Evolutionary conservation across 2,329 filamentous ascomycete genomes (phyloP).

Genomic region (Nectriaceae sp.): DNA sequence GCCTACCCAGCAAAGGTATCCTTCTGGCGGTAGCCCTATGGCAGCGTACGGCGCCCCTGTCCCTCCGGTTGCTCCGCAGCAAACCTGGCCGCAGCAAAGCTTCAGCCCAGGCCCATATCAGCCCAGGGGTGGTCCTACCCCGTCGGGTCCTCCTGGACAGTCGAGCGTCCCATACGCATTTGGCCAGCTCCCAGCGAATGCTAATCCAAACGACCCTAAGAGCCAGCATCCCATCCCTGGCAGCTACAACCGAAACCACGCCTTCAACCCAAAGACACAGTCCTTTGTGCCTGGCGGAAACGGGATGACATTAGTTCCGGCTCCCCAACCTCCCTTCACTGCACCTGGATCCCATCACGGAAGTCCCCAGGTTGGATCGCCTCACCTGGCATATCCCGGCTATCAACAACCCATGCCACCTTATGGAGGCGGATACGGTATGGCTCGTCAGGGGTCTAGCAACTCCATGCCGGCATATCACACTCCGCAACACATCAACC

Average conservation of each 20-base stretch:
- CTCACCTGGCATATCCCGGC: conserved; percentile 51
- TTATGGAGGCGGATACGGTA: conserved; percentile 53
- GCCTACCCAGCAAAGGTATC: conserved; percentile 34
- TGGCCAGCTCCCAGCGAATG: conserved; percentile 73
- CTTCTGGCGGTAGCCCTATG: conserved; percentile 37
- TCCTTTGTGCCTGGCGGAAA: conserved; percentile 75
- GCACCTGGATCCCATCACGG: conserved; percentile 52
- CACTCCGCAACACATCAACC: conserved; percentile 31
- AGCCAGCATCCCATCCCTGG: conserved; percentile 82
- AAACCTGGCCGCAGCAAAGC: conserved; percentile 41
- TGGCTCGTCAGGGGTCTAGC: conserved; percentile 59
- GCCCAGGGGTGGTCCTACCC: conserved; percentile 29
- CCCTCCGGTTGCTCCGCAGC: conserved; percentile 30
- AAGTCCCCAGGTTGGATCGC: conserved; percentile 55
- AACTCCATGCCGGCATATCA: conserved; percentile 56
- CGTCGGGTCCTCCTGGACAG: conserved; percentile 32
- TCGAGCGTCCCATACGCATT: conserved; percentile 66
- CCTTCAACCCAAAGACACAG: conserved; percentile 93
- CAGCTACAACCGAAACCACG: conserved; percentile 74
- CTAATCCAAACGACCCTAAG: conserved; percentile 70
- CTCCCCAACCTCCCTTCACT: conserved; percentile 49
- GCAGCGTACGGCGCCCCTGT: conserved; percentile 38
- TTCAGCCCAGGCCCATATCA: conserved; percentile 35
- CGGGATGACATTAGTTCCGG: conserved; percentile 50
- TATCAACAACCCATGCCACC: conserved; percentile 51